These are phyloP conservation scores for Fusarium sp. DNA, from an alignment of 2,329 filamentous ascomycete genomes.

Conservation along the genomic window DNA sequence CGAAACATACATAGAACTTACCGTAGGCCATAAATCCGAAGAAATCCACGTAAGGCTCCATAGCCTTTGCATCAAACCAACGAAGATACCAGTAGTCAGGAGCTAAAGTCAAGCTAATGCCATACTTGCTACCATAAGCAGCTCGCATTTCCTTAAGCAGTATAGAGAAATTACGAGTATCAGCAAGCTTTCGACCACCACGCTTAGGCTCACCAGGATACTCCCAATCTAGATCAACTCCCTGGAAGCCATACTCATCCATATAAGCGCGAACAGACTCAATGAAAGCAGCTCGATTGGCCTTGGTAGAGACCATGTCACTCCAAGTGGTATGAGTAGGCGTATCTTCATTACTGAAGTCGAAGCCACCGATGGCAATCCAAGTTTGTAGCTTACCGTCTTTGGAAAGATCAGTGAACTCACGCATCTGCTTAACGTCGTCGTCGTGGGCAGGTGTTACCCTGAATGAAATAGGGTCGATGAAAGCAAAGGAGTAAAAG, in stretches of 20 bases:
- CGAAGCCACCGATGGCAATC: conserved; percentile 57
- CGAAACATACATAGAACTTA: too few relatives aligned
- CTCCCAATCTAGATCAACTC: conserved; percentile 61
- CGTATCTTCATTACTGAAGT: conserved; percentile 51
- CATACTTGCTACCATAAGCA: conserved; percentile 48
- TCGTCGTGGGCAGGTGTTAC: conserved; percentile 7
- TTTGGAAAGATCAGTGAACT: conserved; percentile 22
- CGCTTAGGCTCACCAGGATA: conserved; percentile 54
- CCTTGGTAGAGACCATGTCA: conserved; percentile 43
- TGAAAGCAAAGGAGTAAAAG: conserved; percentile 30
- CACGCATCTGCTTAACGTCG: conserved; percentile 13
- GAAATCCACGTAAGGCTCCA: conserved; percentile 54
- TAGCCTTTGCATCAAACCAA: conserved; percentile 50
- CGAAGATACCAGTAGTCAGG: conserved; percentile 54
- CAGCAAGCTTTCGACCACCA: conserved; percentile 49
- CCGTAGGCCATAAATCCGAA: conserved; percentile 55
- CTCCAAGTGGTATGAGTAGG: conserved; percentile 45
- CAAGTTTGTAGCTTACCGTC: conserved; percentile 47
- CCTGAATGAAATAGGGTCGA: conserved; percentile 20
- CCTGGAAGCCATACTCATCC: conserved; percentile 42
- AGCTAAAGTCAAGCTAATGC: conserved; percentile 54
- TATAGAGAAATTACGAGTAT: conserved; percentile 52
- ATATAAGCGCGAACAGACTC: conserved; percentile 42
- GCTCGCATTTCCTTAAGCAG: conserved; percentile 52
- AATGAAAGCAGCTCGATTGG: conserved; percentile 52